Conservation (phyloP, 768 basidiomycete species). For the Leccinum uliginosum region DNA sequence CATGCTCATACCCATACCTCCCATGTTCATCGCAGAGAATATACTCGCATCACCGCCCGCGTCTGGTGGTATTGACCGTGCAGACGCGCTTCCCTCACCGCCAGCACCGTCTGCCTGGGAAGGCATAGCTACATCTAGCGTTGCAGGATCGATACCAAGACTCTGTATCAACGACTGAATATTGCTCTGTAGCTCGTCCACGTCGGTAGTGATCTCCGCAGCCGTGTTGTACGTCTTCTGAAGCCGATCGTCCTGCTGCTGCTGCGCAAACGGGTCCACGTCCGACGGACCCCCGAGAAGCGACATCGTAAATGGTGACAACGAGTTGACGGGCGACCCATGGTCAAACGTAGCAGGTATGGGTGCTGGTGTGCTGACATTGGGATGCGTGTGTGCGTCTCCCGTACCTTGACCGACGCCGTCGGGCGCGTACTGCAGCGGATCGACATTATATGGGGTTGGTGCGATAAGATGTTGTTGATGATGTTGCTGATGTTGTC, state of each 20-base stretch:
- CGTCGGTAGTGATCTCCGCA: slow-evolving; percentile 65
- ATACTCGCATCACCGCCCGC: slow-evolving; percentile 15
- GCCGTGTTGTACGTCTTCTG: slow-evolving; percentile 58
- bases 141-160: slow-evolving; percentile 57
- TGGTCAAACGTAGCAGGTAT: slow-evolving; percentile 20
- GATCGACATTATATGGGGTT: slow-evolving; percentile 22
- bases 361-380: slow-evolving; percentile 9
- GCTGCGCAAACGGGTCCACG: slow-evolving; percentile 29
- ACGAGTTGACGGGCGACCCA: slow-evolving; percentile 17
- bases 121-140: slow-evolving; percentile 13
- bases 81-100: slow-evolving; percentile 4
- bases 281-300: slow-evolving; percentile 25
- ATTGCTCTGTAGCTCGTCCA: slow-evolving; percentile 62
- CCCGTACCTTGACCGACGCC: background rate
- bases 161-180: slow-evolving; percentile 70
- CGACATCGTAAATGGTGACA: slow-evolving; percentile 23
- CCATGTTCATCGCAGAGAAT: slow-evolving; percentile 9
- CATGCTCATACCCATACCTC: background rate
- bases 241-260: slow-evolving; percentile 40
- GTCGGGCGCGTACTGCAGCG: slow-evolving; percentile 7
- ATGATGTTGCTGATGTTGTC: slow-evolving; percentile 16
- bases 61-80: background rate
- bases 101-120: slow-evolving; percentile 9
- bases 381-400: slow-evolving; percentile 1
- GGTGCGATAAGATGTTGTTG: slow-evolving; percentile 27